Base-by-base conservation (phyloP, 2,329 filamentous ascomycete genomes). In the Calonectria fujianensis region DNA sequence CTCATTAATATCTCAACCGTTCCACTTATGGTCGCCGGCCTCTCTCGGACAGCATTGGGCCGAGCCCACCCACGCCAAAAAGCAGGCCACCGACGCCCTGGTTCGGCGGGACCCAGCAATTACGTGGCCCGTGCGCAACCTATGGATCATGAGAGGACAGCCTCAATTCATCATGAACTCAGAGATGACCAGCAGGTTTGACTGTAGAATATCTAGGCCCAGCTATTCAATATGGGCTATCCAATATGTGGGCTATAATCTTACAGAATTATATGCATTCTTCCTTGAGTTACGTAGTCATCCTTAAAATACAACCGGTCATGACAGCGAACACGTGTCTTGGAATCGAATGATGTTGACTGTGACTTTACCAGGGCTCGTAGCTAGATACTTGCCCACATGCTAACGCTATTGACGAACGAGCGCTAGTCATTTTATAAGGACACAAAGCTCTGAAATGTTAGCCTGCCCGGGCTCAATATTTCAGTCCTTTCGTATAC, bases 11-110 rank as follows among this genome's bases (percentile, higher is more conserved):
- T 73, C 74, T 73, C 74, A 73, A 67, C 51, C 64, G 65, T 68
- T 32, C 65, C 69, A 68, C 73, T 64, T 75, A 75, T 68, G 75
- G 67, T 76, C 76, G 11, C 31, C 57, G 51, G 65, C 57, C 50
- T 70, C 52, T 50, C 69, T 78, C 79, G 79, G 76, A 72, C 52
- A 48, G 67, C 69, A 72, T 77, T 76, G 64, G 37, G 72, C 76
- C 77, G 79, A 61, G 66, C 77, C 78, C 77, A 77, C 74, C 63
- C n/a, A 71, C 50, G 67, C 29, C 24, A 68, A 27, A 27, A 57
- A 16, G 24, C 39, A 63, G 59, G 39, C 35, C 64, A 74, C 68
- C 29, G 0, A 66, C 29, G 35, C 52, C 39, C 18, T 41, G 52
- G 50, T 52, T 51, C 24, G 39, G 70, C 69, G 35, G 32, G 37